These are phyloP conservation scores for Tolypocladium sp. DNA, from an alignment of 2,329 filamentous ascomycete species.

Conservation along the genomic window DNA sequence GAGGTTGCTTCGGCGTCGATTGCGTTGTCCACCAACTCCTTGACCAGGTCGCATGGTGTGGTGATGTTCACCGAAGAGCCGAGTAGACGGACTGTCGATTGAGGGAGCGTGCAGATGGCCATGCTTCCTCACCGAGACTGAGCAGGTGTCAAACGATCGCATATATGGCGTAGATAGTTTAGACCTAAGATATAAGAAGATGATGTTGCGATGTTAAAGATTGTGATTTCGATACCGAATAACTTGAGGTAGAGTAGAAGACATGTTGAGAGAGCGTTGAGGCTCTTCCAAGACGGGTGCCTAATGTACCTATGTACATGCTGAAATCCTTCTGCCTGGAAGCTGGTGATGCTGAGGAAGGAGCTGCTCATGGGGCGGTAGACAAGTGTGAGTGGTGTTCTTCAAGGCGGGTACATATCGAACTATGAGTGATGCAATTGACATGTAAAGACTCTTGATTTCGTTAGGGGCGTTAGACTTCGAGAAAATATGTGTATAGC, in stretches of 20 bases:
- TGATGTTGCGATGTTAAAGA: not conserved
- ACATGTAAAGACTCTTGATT: too few relatives aligned
- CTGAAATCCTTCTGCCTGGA: not conserved
- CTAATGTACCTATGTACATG: not conserved
- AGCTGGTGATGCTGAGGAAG: not conserved
- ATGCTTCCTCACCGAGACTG: slow-evolving; percentile 19
- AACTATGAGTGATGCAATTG: too few relatives aligned
- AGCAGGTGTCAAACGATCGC: not conserved
- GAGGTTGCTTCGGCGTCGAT: slow-evolving; percentile 61
- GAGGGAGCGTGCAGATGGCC: slow-evolving; percentile 40
- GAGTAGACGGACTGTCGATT: slow-evolving; percentile 43
- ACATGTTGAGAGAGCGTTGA: not conserved
- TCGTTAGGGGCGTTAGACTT: too few relatives aligned
- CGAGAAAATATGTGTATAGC: too few relatives aligned
- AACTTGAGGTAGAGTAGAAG: not conserved
- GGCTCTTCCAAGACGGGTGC: not conserved
- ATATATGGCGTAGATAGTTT: too few relatives aligned
- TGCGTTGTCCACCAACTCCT: slow-evolving; percentile 71
- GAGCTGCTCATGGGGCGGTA: not conserved
- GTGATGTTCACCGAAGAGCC: slow-evolving; percentile 52
- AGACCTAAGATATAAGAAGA: not conserved
- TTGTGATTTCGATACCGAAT: not conserved
- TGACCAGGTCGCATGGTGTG: slow-evolving; percentile 54
- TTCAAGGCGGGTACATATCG: not conserved
- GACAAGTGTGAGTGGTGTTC: not conserved